Base-by-base conservation (phyloP, 2,329 filamentous ascomycete species). In the Cladorrhinum sp. region DNA sequence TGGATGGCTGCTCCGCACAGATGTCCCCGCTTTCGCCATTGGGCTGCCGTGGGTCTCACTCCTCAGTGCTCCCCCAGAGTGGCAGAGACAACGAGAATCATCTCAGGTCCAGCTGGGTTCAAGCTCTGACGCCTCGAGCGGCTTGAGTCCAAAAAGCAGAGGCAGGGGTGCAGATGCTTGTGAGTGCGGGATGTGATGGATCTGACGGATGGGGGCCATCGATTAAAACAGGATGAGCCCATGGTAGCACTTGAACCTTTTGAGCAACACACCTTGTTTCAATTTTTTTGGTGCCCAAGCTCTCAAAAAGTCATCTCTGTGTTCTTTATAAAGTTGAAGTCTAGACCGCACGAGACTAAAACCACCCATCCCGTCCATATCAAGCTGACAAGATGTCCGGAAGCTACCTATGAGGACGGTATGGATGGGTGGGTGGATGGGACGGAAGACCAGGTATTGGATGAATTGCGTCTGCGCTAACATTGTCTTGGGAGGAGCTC, bases 1-100 rank as follows among this genome's bases (percentile, higher is more conserved):
- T n/a, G n/a, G n/a, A n/a, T n/a, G n/a, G n/a, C n/a, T n/a, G n/a
- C 29, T 32, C 29, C 36, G 63, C 65, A 63, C 66, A 65, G 61
- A 59, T 50, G 62, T 61, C 62, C 59, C 65, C 64, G 62, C 65
- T 58, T 52, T 59, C 50, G 60, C 62, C 55, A 67, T 66, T 67
- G 65, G 65, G 64, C 63, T 65, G 60, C 59, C 58, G 63, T 64
- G 64, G 65, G 52, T 52, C 38, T 36, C 32, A 36, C 32, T 36
- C 16, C 32, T 9, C 32, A 36, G 8, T 36, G 32, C 25, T 29
- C 25, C 25, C 25, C 25, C 25, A 29, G 25, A n/a, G n/a, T n/a
- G n/a, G n/a, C n/a, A n/a, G n/a, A n/a, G n/a, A n/a, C n/a, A n/a
- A 48, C 20, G 22, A 20, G 53, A 60, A 56, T 49, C 59, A 53